Evolutionary conservation across 2,329 filamentous ascomycete species (phyloP).

Genomic region (Trichoderma atroviride): DNA sequence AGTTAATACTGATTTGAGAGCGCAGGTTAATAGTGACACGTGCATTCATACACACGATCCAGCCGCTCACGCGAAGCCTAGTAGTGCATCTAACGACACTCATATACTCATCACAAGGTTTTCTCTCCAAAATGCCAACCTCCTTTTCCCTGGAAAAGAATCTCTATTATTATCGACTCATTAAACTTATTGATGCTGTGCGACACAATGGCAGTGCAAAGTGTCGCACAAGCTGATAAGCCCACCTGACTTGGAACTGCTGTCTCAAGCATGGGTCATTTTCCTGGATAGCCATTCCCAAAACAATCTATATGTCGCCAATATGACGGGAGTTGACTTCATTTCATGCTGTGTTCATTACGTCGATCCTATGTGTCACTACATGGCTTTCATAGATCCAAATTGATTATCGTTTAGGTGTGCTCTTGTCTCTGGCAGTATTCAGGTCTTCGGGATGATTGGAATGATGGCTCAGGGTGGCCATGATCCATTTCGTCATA

Average conservation of each 20-base stretch:
- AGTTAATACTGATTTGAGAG: background rate
- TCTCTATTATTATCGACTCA: background rate
- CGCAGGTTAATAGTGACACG: background rate
- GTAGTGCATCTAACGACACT: background rate
- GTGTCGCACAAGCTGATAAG: conserved; percentile 1
- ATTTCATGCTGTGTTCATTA: background rate
- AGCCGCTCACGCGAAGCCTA: background rate
- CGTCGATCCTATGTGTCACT: background rate
- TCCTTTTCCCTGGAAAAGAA: too few species aligned
- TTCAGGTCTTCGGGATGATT: background rate
- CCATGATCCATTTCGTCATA: background rate
- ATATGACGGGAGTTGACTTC: background rate
- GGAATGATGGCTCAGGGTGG: background rate
- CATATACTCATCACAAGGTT: background rate
- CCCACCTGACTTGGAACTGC: background rate
- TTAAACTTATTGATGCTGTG: background rate
- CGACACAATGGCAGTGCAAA: background rate
- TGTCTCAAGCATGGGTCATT: background rate
- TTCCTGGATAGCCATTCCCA: background rate
- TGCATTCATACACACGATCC: background rate
- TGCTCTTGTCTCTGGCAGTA: background rate
- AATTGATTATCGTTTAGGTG: background rate
- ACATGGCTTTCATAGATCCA: background rate
- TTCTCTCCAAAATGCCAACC: background rate
- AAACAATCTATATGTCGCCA: background rate